A percentile compares a stretch with the other conserved stretches of the same genome.
These are phyloP conservation scores for Bjerkandera adusta DNA, from an alignment of 1,284 basidiomycete genomes.

Conservation along the genomic window DNA sequence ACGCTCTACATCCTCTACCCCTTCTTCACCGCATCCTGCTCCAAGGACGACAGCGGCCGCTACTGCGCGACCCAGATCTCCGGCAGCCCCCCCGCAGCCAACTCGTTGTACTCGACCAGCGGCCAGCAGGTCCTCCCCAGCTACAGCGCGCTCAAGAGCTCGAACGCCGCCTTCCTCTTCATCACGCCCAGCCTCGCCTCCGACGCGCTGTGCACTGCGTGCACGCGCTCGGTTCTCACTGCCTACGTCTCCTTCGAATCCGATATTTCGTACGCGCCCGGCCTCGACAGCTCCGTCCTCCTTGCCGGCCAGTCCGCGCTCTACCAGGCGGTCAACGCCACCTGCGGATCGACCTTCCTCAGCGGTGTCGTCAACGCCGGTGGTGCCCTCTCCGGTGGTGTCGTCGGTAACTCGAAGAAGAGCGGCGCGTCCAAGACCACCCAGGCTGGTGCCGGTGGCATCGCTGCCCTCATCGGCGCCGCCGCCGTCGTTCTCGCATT, in stretches of 20 bases:
- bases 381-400: conserved; percentile 48
- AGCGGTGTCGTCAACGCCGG: conserved; percentile 63
- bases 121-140: conserved; percentile 51
- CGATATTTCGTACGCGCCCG: conserved; percentile 68
- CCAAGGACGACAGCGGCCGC: conserved; percentile 63
- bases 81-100: conserved; percentile 20
- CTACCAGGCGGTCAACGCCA: conserved; percentile 56
- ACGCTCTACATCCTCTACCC: conserved; percentile 72
- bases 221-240: conserved; percentile 74
- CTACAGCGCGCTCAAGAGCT: conserved; percentile 56
- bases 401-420: conserved; percentile 22
- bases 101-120: conserved; percentile 16
- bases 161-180: conserved; percentile 82
- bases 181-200: conserved; percentile 51
- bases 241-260: conserved; percentile 78
- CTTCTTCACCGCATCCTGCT: conserved; percentile 65
- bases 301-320: conserved; percentile 65
- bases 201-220: conserved; percentile 70
- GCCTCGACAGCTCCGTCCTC: conserved; percentile 61
- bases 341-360: conserved; percentile 67
- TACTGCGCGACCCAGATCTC: conserved; percentile 55
- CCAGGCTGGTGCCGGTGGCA: conserved; percentile 20
- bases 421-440: conserved; percentile 26
- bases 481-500: conserved; percentile 21
- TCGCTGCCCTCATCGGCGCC: conserved; percentile 23